Evolutionary conservation across 371 early-diverging fungal genomes (phyloP), one percentile per base, ranked within the genome.

Genomic region (Mortierella sp.): DNA sequence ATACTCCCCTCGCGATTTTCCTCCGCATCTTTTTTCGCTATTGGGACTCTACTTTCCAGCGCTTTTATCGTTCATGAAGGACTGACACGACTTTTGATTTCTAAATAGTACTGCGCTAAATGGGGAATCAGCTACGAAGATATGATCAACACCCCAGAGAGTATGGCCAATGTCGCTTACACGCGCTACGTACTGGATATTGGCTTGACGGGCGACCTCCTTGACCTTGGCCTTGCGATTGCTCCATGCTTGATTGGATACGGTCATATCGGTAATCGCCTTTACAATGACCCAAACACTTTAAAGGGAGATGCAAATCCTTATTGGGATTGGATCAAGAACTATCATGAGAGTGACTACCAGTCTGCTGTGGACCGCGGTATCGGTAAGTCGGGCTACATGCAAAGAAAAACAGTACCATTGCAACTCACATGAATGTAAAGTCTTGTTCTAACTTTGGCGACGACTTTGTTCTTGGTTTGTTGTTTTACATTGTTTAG

Each of bases 161-260:
- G 94, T 65, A 88, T 88, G 20, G 89, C 88, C 49, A 94, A 92
- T 65, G 87, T 94, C 4, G 94, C 96, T 0, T 96, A 96, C 84
- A 95, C 95, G 0, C 90, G 96, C 14, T 96, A 88, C 77, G 92
- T 94, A 8, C 74, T 95, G 30, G 96, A 96, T 39, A 90, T 90
- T 49, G 94, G 93, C 70, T 83, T 90, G 26, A 86, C 89, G 8
- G 95, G 95, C n/a, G 93, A 92, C 72, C 75, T 89, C 40, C 73
- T 96, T 6, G 95, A 96, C 65, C 87, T 96, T 54, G 90, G 90
- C 28, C 88, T 91, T 22, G 95, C 95, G 22, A 90, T 96, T 84
- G 91, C 92, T 1, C 94, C 96, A 16, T 96, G 96, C 64, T 75
- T 94, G 45, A 69, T 96, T 37, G 96, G 96, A 20, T 96, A 96